Conservation (phyloP, 225 moss, liverwort and hornwort genomes). For the Polytrichum formosum region DNA sequence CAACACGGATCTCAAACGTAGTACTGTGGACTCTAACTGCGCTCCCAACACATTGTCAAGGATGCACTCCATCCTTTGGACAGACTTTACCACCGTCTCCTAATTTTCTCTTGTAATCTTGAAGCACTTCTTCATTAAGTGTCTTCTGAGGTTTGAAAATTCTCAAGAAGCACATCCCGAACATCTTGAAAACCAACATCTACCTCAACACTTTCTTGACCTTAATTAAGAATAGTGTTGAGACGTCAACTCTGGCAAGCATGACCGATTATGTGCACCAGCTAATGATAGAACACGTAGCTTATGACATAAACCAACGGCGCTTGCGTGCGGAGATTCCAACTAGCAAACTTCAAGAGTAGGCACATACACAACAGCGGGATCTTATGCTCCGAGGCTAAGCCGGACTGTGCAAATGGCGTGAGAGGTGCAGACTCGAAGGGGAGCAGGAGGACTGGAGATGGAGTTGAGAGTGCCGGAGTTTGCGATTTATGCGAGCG, state of each 20-base stretch:
- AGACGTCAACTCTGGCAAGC: constrained; percentile 21
- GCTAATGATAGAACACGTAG: constrained; percentile 73
- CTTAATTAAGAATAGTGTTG: constrained; percentile 6
- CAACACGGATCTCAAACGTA: constrained; percentile 52
- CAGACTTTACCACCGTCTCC: constrained; percentile 11
- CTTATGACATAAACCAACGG: too few relatives aligned
- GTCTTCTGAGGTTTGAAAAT: not conserved
- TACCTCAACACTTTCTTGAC: constrained; percentile 19
- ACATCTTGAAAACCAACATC: constrained; percentile 55
- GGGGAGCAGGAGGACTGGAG: too few relatives aligned
- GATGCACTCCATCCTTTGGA: constrained; percentile 12
- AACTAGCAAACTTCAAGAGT: too few relatives aligned
- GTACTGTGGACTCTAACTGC: constrained; percentile 70
- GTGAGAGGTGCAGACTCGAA: too few relatives aligned
- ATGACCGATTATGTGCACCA: constrained; percentile 51
- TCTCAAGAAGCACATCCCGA: constrained; percentile 27
- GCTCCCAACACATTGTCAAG: constrained; percentile 49
- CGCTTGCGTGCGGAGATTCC: too few relatives aligned
- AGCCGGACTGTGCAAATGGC: too few relatives aligned
- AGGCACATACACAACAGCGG: too few relatives aligned
- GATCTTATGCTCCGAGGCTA: too few relatives aligned
- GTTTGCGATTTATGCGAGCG: too few relatives aligned
- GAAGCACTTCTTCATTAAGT: constrained; percentile 1
- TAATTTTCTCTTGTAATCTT: not conserved
- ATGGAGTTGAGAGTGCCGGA: too few relatives aligned